Conservation (phyloP, 106 monocot genomes). For the Platanthera zijinensis region DNA sequence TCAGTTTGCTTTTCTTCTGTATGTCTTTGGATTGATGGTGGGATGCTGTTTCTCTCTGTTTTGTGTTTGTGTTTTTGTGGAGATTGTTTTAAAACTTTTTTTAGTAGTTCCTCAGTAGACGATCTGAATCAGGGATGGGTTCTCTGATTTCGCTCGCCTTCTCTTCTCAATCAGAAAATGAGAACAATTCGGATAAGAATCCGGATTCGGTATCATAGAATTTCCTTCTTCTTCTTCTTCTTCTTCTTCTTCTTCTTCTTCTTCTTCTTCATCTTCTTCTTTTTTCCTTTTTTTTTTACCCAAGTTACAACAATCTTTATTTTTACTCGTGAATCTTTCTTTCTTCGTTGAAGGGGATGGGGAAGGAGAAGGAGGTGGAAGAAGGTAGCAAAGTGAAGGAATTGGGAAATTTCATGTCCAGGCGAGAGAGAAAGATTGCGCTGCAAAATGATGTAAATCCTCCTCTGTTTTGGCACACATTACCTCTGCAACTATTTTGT, state of each 20-base stretch:
- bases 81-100: background rate
- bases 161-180: slow-evolving; percentile 7
- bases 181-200: slow-evolving; percentile 14
- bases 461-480: background rate
- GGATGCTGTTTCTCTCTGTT: background rate
- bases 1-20: slow-evolving; percentile 4
- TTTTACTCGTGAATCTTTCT: slow-evolving; percentile 6
- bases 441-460: slow-evolving; percentile 65
- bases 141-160: slow-evolving; percentile 13
- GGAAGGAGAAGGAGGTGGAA: slow-evolving; percentile 25
- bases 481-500: background rate
- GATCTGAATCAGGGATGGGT: slow-evolving; percentile 19
- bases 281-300: no score
- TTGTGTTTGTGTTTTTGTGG: background rate
- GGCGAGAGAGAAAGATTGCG: slow-evolving; percentile 63
- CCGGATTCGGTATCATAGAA: slow-evolving; percentile 14
- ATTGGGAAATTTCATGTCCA: slow-evolving; percentile 12
- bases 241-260: no score
- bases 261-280: no score
- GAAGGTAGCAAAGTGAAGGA: slow-evolving; percentile 13
- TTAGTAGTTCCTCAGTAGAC: background rate
- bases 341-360: slow-evolving; percentile 30
- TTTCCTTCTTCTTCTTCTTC: background rate
- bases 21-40: background rate
- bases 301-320: background rate